phyloP scores from a whole-genome alignment of 148 eudicot genomes.

The Simmondsia chinensis region DNA sequence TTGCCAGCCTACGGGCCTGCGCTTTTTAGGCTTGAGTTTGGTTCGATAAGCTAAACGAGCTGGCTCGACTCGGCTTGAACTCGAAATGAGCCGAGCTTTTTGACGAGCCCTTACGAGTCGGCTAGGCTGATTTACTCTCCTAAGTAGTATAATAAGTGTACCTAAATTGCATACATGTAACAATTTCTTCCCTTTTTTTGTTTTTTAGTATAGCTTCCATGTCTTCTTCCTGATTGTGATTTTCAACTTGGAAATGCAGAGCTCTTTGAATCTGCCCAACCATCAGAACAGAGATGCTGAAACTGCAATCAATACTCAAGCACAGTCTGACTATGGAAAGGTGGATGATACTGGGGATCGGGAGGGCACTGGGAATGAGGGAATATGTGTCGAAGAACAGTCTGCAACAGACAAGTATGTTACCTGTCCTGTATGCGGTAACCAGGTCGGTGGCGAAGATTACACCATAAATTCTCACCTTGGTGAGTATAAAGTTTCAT shows the following conservation, averaged over 20 bases:
- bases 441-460: constrained; percentile 35
- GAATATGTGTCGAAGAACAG: constrained; percentile 3
- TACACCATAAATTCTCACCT: constrained; percentile 47
- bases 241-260: constrained; percentile 10
- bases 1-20: no score
- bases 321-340: not conserved
- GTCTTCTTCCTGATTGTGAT: not conserved
- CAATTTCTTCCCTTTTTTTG: no score
- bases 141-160: no score
- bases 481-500: constrained; percentile 17
- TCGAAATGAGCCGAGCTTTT: no score
- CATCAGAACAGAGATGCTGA: no score
- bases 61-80: no score
- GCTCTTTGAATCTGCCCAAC: constrained; percentile 6
- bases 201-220: no score
- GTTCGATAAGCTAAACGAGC: no score
- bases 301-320: not conserved
- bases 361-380: not conserved
- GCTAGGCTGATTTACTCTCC: no score
- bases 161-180: no score
- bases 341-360: not conserved
- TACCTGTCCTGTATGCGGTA: constrained; percentile 51
- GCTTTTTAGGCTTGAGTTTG: no score
- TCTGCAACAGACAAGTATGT: constrained; percentile 14
- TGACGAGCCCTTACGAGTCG: no score